A percentile compares a stretch with the other conserved stretches of the same genome.
These are phyloP conservation scores for Cornus florida DNA, from an alignment of 148 eudicot species.

Conservation along the genomic window DNA sequence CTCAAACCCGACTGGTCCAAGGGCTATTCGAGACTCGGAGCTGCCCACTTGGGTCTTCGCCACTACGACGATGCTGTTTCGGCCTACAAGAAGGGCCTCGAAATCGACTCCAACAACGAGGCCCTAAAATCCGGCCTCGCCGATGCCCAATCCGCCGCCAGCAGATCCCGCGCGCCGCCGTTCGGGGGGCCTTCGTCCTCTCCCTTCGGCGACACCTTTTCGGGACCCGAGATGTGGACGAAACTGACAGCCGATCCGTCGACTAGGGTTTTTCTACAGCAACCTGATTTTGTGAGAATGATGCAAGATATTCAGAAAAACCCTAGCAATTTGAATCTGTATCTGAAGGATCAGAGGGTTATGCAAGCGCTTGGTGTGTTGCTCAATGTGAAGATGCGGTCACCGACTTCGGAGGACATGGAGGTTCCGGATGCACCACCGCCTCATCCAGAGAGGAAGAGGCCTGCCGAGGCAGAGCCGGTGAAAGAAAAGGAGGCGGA, in stretches of 20 bases:
- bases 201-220: constrained; percentile 86
- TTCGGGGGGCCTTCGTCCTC: constrained; percentile 2
- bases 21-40: constrained; percentile 81
- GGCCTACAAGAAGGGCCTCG: constrained; percentile 76
- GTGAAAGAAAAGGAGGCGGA: constrained; percentile 45
- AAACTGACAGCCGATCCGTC: constrained; percentile 76
- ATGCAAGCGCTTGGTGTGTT: constrained; percentile 86
- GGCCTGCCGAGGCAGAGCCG: constrained; percentile 38
- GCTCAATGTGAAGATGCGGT: constrained; percentile 60
- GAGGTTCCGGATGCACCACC: constrained; percentile 28
- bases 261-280: constrained; percentile 55
- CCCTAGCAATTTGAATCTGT: constrained; percentile 73
- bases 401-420: constrained; percentile 29
- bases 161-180: constrained; percentile 9
- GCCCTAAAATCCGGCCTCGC: constrained; percentile 63
- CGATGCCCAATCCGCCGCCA: constrained; percentile 55
- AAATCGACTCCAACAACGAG: constrained; percentile 72
- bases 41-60: constrained; percentile 62
- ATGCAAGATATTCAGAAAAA: constrained; percentile 88
- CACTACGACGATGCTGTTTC: constrained; percentile 47
- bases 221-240: constrained; percentile 95
- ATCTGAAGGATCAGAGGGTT: constrained; percentile 92
- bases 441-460: constrained; percentile 31
- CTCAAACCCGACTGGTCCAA: constrained; percentile 84
- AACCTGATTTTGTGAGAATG: constrained; percentile 84